Conservation (phyloP, 768 basidiomycete genomes). For the Peribolospora kevripleyi region DNA sequence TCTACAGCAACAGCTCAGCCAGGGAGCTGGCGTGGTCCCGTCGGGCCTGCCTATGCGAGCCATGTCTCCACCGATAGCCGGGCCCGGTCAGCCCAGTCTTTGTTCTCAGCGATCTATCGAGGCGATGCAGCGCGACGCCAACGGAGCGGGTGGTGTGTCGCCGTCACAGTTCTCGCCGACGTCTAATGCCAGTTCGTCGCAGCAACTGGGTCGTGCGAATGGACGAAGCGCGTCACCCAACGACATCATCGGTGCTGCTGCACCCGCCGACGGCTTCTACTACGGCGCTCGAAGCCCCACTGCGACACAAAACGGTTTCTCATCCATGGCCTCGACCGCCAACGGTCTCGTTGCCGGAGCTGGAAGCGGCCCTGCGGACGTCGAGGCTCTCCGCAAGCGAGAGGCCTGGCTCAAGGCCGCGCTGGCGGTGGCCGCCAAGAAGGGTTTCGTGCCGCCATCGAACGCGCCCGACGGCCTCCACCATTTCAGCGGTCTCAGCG, state of each 20-base stretch:
- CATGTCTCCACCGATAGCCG: no score
- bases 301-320: neutral
- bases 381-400: conserved; percentile 49
- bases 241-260: neutral
- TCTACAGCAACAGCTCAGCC: no score
- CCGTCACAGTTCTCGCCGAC: no score
- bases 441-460: conserved; percentile 39
- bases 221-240: neutral
- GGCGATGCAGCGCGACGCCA: no score
- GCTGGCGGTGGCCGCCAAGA: conserved; percentile 42
- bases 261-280: neutral
- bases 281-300: neutral
- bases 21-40: no score
- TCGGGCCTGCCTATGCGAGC: no score
- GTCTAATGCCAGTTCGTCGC: no score
- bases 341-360: conserved; percentile 25
- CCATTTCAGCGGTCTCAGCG: neutral
- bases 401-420: conserved; percentile 70
- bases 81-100: no score
- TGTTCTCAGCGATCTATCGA: no score
- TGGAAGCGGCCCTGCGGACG: conserved; percentile 17
- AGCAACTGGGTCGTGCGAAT: no score
- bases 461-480: conserved; percentile 18
- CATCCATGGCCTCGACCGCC: conserved; percentile 25
- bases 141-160: no score